phyloP scores from a whole-genome alignment of 495 filamentous ascomycete genomes.

The Cryomyces minteri region DNA sequence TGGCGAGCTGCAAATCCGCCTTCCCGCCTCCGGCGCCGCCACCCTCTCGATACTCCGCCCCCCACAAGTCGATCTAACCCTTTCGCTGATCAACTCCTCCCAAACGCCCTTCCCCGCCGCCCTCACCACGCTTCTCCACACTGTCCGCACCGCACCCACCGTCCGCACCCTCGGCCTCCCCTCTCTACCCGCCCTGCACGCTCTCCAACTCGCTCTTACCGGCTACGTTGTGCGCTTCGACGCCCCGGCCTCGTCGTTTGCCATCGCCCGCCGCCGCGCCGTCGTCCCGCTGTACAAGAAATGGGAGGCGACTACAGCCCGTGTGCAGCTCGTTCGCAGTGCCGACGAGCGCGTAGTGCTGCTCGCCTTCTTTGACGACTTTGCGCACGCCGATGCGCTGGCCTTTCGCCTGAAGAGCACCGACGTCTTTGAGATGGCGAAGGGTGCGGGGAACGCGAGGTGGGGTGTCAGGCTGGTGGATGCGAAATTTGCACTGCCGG shows the following conservation, averaged over 20 bases:
- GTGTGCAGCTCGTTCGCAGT: slow-evolving; percentile 49
- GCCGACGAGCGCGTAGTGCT: slow-evolving; percentile 49
- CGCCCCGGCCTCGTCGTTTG: slow-evolving; percentile 48
- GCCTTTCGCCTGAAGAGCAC: slow-evolving; percentile 67
- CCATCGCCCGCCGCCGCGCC: slow-evolving; percentile 69
- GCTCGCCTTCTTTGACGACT: slow-evolving; percentile 68
- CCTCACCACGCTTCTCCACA: slow-evolving; percentile 11
- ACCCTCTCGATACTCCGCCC: slow-evolving; percentile 16
- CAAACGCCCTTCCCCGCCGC: slow-evolving; percentile 7
- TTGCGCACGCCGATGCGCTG: slow-evolving; percentile 69
- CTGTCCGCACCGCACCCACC: slow-evolving; percentile 10
- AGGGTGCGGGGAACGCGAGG: slow-evolving; percentile 38
- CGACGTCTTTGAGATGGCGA: slow-evolving; percentile 58
- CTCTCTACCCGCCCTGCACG: slow-evolving; percentile 40
- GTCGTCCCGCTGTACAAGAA: slow-evolving; percentile 84
- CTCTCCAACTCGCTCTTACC: slow-evolving; percentile 58
- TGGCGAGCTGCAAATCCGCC: slow-evolving; percentile 20
- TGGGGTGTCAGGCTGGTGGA: slow-evolving; percentile 57
- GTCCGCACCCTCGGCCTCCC: slow-evolving; percentile 18
- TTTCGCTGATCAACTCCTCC: slow-evolving; percentile 6
- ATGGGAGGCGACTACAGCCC: slow-evolving; percentile 58
- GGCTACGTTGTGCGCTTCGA: slow-evolving; percentile 27
- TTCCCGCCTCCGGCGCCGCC: slow-evolving; percentile 10
- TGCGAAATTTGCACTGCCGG: slow-evolving; percentile 75
- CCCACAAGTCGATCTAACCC: slow-evolving; percentile 17